Conservation (phyloP, 2,329 filamentous ascomycete species). For the Pleoardoris graminearum region DNA sequence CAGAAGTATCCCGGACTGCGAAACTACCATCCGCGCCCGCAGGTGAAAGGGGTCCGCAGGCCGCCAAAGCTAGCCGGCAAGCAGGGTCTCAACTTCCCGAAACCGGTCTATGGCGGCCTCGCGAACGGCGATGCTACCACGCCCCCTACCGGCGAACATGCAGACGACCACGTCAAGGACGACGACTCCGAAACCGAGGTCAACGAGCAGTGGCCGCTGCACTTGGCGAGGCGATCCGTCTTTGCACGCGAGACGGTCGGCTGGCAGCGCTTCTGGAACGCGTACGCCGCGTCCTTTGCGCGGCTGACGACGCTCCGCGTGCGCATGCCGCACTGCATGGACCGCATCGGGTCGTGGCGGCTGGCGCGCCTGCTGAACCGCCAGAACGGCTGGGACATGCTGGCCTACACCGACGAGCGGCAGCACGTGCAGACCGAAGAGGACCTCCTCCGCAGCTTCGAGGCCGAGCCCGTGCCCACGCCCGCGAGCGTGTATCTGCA, state of each 20-base stretch:
- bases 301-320: constrained; percentile 21
- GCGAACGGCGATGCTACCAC: constrained; percentile 8
- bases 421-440: constrained; percentile 22
- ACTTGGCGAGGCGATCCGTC: constrained; percentile 20
- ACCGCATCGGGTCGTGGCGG: constrained; percentile 18
- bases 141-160: constrained; percentile 21
- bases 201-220: constrained; percentile 10
- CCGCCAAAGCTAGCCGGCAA: constrained; percentile 20
- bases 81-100: constrained; percentile 1
- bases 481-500: neutral
- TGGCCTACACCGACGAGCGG: constrained; percentile 23
- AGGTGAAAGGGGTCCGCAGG: neutral
- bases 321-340: constrained; percentile 29
- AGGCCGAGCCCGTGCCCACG: neutral
- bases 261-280: constrained; percentile 33
- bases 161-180: constrained; percentile 12
- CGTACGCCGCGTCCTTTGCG: constrained; percentile 20
- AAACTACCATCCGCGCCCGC: constrained; percentile 1
- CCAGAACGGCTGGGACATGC: constrained; percentile 22
- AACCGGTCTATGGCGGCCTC: constrained; percentile 5
- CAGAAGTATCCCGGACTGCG: constrained; percentile 4
- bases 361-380: constrained; percentile 22
- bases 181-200: constrained; percentile 15
- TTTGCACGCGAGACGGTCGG: constrained; percentile 27
- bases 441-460: constrained; percentile 7